These are phyloP conservation scores for Paradendryphiella salina DNA, from an alignment of 2,329 filamentous ascomycete species.

Conservation along the genomic window DNA sequence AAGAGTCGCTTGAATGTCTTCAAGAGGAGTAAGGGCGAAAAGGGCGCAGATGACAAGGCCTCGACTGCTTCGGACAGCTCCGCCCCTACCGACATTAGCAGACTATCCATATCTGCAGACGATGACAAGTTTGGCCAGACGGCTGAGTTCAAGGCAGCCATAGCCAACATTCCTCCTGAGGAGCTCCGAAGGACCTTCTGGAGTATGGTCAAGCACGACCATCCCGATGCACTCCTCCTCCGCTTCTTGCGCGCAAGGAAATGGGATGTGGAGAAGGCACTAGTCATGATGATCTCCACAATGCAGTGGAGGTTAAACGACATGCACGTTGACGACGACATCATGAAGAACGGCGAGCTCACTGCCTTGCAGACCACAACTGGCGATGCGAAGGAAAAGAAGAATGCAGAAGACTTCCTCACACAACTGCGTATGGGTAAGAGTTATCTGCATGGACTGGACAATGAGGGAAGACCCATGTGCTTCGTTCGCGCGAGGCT, in stretches of 20 bases:
- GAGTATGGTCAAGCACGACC: constrained; percentile 92
- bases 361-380: constrained; percentile 63
- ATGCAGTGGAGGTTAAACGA: constrained; percentile 87
- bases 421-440: constrained; percentile 86
- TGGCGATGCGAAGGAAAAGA: constrained; percentile 66
- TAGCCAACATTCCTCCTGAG: constrained; percentile 76
- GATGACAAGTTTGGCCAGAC: constrained; percentile 94
- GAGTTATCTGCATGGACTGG: constrained; percentile 85
- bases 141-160: constrained; percentile 80
- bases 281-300: constrained; percentile 92
- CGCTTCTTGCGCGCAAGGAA: constrained; percentile 55
- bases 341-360: constrained; percentile 58
- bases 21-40: constrained; percentile 59
- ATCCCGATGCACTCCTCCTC: constrained; percentile 76
- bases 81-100: constrained; percentile 37
- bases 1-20: constrained; percentile 76
- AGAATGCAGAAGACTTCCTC: constrained; percentile 75
- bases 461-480: constrained; percentile 82
- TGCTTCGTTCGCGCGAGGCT: constrained; percentile 82
- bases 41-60: constrained; percentile 44
- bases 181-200: constrained; percentile 81
- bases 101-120: constrained; percentile 40
- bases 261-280: constrained; percentile 91
- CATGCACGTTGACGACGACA: constrained; percentile 85
- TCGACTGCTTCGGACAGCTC: constrained; percentile 28